A percentile compares a stretch with the other conserved stretches of the same genome.
Conservation (phyloP, 1,284 basidiomycete genomes). For the Fomitopsis betulina region DNA sequence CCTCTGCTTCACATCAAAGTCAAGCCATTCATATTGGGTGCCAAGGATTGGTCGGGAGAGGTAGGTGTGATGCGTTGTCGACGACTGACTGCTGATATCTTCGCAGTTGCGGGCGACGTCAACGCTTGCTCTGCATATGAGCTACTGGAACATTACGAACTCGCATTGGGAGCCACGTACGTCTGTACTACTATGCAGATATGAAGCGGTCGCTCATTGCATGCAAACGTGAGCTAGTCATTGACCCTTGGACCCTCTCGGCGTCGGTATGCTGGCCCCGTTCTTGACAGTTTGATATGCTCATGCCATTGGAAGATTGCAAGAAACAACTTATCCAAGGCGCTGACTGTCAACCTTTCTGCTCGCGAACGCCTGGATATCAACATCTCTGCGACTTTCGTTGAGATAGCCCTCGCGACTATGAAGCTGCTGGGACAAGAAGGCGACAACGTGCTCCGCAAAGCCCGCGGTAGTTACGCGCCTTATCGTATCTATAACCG, state of each 20-base stretch:
- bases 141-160: constrained; percentile 96
- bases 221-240: constrained; percentile 44
- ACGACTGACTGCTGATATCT: neutral
- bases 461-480: constrained; percentile 81
- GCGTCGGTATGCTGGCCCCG: constrained; percentile 48
- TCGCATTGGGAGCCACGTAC: constrained; percentile 98
- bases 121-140: constrained; percentile 79
- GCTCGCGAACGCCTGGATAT: constrained; percentile 87
- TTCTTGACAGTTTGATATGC: neutral
- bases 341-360: constrained; percentile 61
- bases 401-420: constrained; percentile 81
- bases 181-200: neutral
- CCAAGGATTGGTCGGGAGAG: constrained; percentile 93
- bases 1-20: constrained; percentile 90
- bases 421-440: constrained; percentile 72
- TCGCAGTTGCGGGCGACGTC: constrained; percentile 76
- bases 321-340: constrained; percentile 48
- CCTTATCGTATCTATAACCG: constrained; percentile 93
- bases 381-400: constrained; percentile 90
- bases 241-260: constrained; percentile 95
- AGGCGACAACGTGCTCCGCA: constrained; percentile 67
- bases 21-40: constrained; percentile 79
- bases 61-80: constrained; percentile 22
- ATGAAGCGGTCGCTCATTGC: neutral
- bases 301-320: constrained; percentile 36